A percentile compares a stretch with the other conserved stretches of the same genome.
These are phyloP conservation scores for Wickerhamomyces canadensis DNA, from an alignment of 805 yeast genomes.

Conservation along the genomic window DNA sequence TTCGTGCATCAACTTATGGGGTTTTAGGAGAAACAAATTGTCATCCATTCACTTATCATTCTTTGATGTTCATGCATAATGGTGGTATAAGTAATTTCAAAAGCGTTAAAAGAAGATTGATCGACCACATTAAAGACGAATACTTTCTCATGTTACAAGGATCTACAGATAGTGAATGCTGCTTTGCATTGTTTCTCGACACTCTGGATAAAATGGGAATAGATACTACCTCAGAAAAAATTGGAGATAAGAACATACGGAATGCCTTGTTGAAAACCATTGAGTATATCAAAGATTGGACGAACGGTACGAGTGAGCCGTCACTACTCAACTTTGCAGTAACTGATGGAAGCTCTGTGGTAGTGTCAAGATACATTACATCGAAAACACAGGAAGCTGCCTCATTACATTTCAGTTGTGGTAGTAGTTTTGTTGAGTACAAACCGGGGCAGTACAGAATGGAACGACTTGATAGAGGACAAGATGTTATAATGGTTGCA, in stretches of 20 bases:
- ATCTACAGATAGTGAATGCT: constrained; percentile 92
- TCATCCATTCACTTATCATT: constrained; percentile 89
- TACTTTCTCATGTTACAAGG: constrained; percentile 84
- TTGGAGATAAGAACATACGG: constrained; percentile 54
- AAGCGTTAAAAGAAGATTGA: constrained; percentile 64
- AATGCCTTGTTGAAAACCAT: constrained; percentile 71
- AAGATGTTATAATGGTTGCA: constrained; percentile 94
- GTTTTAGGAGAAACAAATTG: constrained; percentile 92
- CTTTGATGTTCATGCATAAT: constrained; percentile 94
- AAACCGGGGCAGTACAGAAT: constrained; percentile 89
- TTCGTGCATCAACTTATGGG: constrained; percentile 93
- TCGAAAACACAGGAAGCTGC: constrained; percentile 94
- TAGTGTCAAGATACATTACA: constrained; percentile 83
- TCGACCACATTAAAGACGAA: constrained; percentile 71
- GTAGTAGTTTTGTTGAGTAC: constrained; percentile 84
- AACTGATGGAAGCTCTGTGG: constrained; percentile 85
- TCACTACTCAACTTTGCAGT: constrained; percentile 89
- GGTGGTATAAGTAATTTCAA: constrained; percentile 80
- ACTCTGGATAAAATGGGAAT: constrained; percentile 69
- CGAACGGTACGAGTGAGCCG: constrained; percentile 68
- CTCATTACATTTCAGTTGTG: constrained; percentile 89
- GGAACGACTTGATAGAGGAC: constrained; percentile 91
- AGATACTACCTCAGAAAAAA: constrained; percentile 51
- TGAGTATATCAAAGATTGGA: constrained; percentile 74
- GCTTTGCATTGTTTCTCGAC: constrained; percentile 84